Percentiles rank a stretch among this genome's conserved stretches.
Conservation (phyloP, 768 basidiomycete species). For the Lentinula sp. region DNA sequence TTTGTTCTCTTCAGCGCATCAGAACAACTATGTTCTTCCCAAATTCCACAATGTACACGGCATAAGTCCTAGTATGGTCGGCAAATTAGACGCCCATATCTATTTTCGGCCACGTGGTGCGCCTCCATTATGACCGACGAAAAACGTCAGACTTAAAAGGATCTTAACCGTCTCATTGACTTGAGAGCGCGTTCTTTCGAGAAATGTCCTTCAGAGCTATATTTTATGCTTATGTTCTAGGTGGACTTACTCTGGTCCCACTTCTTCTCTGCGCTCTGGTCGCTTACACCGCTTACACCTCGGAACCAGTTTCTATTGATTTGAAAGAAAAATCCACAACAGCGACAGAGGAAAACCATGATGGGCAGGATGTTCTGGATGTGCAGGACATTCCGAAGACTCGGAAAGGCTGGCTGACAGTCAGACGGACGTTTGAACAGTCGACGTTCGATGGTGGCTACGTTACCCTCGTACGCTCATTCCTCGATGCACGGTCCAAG, state of each 20-base stretch:
- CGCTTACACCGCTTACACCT: slow-evolving; percentile 72
- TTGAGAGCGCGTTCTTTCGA: slow-evolving; percentile 4
- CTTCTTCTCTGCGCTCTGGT: slow-evolving; percentile 55
- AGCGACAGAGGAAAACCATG: slow-evolving; percentile 19
- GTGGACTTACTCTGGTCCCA: slow-evolving; percentile 87
- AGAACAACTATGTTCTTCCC: too few species aligned
- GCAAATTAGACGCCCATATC: neutral
- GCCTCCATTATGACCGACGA: neutral
- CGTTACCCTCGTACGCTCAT: slow-evolving; percentile 72
- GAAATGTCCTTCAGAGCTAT: slow-evolving; percentile 65
- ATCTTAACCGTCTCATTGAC: slow-evolving; percentile 4
- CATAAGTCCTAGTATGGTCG: neutral
- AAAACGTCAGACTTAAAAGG: neutral
- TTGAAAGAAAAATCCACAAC: slow-evolving; percentile 20
- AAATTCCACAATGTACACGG: too few species aligned
- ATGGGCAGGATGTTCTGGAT: slow-evolving; percentile 21
- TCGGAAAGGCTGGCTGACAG: slow-evolving; percentile 78
- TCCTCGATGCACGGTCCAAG: slow-evolving; percentile 76
- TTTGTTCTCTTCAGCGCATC: too few species aligned
- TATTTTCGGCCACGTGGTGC: neutral
- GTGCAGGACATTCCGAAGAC: slow-evolving; percentile 55
- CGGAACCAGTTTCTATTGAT: slow-evolving; percentile 60
- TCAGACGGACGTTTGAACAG: slow-evolving; percentile 76
- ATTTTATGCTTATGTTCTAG: slow-evolving; percentile 81
- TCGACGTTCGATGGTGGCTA: slow-evolving; percentile 58